These are phyloP conservation scores for Daphne laureola DNA, from an alignment of 441 rosid genomes.

Conservation along the genomic window DNA sequence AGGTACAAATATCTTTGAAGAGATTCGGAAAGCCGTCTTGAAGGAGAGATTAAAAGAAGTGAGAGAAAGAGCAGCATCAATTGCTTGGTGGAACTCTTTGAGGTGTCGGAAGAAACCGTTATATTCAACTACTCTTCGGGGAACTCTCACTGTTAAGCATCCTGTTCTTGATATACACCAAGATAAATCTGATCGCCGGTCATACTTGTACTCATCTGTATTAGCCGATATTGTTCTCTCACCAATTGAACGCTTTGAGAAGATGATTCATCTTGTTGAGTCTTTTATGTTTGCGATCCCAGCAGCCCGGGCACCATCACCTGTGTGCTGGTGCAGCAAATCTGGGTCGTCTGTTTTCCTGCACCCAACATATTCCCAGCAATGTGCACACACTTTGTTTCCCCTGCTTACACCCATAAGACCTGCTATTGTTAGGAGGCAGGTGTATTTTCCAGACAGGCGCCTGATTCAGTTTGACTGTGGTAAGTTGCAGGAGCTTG, in stretches of 20 bases:
- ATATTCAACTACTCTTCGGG: constrained; percentile 65
- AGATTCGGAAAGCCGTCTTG: constrained; percentile 67
- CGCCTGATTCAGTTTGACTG: constrained; percentile 98
- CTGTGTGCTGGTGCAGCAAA: constrained; percentile 89
- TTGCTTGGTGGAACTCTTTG: constrained; percentile 99
- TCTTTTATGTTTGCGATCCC: constrained; percentile 95
- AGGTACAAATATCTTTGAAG: constrained; percentile 82
- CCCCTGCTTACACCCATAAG: constrained; percentile 86
- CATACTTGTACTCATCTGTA: constrained; percentile 61
- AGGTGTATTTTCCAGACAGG: constrained; percentile 96
- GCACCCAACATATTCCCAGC: constrained; percentile 49
- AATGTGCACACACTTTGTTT: constrained; percentile 60
- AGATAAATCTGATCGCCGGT: constrained; percentile 39
- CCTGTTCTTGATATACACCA: constrained; percentile 50
- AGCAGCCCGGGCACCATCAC: constrained; percentile 82
- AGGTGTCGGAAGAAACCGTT: constrained; percentile 83
- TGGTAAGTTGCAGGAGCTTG: constrained; percentile 99
- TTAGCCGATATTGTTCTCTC: constrained; percentile 86
- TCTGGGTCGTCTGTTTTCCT: constrained; percentile 52
- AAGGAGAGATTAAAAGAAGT: constrained; percentile 78
- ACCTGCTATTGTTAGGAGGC: constrained; percentile 96
- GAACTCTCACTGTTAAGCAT: constrained; percentile 50
- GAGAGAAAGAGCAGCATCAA: constrained; percentile 68
- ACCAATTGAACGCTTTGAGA: constrained; percentile 82
- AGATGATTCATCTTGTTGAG: constrained; percentile 78